phyloP scores from a whole-genome alignment of 257 asterid species.

The Gynochthodes officinalis region DNA sequence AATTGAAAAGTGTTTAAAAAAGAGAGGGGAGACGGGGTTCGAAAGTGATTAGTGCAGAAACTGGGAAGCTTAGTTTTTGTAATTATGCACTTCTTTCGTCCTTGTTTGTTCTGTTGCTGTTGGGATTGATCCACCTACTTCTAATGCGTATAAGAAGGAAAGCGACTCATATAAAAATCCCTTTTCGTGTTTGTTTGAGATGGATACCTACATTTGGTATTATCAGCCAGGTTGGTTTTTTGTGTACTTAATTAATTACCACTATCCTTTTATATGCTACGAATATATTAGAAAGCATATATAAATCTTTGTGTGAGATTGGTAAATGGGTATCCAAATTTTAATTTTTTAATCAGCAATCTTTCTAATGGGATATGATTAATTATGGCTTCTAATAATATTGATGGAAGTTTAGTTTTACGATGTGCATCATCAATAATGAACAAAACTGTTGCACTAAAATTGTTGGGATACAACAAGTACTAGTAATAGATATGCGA shows the following conservation, averaged over 20 bases:
- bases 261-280: too few species aligned
- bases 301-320: constrained; percentile 2
- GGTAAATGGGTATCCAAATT: constrained; percentile 2
- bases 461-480: too few species aligned
- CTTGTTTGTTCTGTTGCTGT: constrained; percentile 29
- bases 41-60: constrained; percentile 17
- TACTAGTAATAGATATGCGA: too few species aligned
- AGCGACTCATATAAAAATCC: constrained; percentile 14
- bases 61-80: not conserved
- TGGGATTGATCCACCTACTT: constrained; percentile 29
- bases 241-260: too few species aligned
- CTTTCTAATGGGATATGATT: not conserved
- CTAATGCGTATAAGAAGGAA: constrained; percentile 4
- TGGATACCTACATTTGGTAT: not conserved
- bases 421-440: not conserved
- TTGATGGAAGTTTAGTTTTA: not conserved
- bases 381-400: not conserved
- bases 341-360: not conserved
- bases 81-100: constrained; percentile 7
- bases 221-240: constrained; percentile 9
- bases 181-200: not conserved
- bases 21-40: not conserved
- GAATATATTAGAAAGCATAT: not conserved
- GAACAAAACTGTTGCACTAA: too few species aligned
- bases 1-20: constrained; percentile 7